Percentiles rank a stretch among this genome's conserved stretches.
These are phyloP conservation scores for Lactarius psammicola DNA, from an alignment of 768 basidiomycete genomes.

Conservation along the genomic window DNA sequence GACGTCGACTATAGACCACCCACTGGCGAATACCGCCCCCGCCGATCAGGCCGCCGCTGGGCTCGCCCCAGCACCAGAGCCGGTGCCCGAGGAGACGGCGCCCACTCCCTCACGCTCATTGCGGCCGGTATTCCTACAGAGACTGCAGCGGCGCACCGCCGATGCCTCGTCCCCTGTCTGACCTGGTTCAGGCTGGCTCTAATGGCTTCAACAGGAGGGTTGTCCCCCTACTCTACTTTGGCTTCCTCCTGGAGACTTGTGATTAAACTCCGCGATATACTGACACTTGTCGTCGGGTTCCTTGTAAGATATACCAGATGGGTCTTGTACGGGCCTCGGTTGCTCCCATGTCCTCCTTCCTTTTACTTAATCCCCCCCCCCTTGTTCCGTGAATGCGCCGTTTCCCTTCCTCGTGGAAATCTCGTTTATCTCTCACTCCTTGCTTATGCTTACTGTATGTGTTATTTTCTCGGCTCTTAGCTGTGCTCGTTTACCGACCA, in stretches of 20 bases:
- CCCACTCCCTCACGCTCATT: constrained; percentile 11
- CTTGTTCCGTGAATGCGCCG: not conserved
- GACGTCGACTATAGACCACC: constrained; percentile 28
- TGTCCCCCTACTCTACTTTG: not conserved
- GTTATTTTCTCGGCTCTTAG: not conserved
- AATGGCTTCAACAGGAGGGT: not conserved
- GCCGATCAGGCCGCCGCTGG: not conserved
- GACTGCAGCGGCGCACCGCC: constrained; percentile 14
- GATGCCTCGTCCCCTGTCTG: constrained; percentile 19
- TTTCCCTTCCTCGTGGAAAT: not conserved
- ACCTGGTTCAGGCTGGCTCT: not conserved
- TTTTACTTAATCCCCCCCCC: not conserved
- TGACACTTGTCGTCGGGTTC: not conserved
- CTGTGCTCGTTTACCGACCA: not conserved
- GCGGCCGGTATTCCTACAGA: constrained; percentile 20
- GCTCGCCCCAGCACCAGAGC: not conserved
- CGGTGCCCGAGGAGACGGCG: constrained; percentile 14
- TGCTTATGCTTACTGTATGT: not conserved
- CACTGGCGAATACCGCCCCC: not conserved
- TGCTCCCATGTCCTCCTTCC: not conserved
- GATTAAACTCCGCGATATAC: not conserved
- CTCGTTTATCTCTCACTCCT: not conserved
- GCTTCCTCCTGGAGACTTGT: no score
- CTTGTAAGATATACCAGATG: not conserved
- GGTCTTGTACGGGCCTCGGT: not conserved